Evolutionary conservation across 2,329 filamentous ascomycete genomes (phyloP), one percentile per base, ranked within the genome.

Genomic region (Ophiognomonia clavigignenti-juglandacearum): DNA sequence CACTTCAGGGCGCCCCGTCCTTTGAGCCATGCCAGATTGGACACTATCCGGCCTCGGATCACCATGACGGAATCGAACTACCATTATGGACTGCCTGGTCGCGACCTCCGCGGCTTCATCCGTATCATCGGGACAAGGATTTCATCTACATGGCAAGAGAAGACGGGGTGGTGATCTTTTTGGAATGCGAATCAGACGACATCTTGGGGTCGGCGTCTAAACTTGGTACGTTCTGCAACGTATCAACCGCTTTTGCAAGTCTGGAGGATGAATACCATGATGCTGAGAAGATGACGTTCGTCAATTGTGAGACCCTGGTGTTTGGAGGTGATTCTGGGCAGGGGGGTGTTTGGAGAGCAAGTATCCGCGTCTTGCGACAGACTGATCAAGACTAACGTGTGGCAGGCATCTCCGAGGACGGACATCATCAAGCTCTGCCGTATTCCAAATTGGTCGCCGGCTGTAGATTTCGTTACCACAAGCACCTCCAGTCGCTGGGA

Each of bases 71-170:
- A 22, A 62, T 51, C 27, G 66, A 59, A 29, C 60, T 52, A 32
- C 85, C 86, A 1, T 64, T 88, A 4, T 96, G 90, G 87, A 86
- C 85, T 4, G 81, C 86, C 20, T 98, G 92, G 91, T 82, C 88
- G 23, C 80, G 88, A 50, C 86, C 90, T 2, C 77, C 81, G 50
- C 82, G 92, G 7, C 76, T 82, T 20, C 75, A 75, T 50, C 66
- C 71, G 11, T 85, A 84, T 54, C 77, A 78, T 43, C 69, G 77
- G 45, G 74, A 71, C 16, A 81, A 83, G 29, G 93, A 97, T 59
- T 82, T 85, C 50, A 82, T 97, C 40, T 96, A 93, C 59, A 70
- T 98, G 14, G 87, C 86, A 10, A 82, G 91, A 45, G 92, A 97
- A 66, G 92, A 97, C 60, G 93, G 93, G 3, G 71, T 83, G 40